These are phyloP conservation scores for Penicillium digitatum DNA, from an alignment of 2,329 filamentous ascomycete genomes.

Conservation along the genomic window DNA sequence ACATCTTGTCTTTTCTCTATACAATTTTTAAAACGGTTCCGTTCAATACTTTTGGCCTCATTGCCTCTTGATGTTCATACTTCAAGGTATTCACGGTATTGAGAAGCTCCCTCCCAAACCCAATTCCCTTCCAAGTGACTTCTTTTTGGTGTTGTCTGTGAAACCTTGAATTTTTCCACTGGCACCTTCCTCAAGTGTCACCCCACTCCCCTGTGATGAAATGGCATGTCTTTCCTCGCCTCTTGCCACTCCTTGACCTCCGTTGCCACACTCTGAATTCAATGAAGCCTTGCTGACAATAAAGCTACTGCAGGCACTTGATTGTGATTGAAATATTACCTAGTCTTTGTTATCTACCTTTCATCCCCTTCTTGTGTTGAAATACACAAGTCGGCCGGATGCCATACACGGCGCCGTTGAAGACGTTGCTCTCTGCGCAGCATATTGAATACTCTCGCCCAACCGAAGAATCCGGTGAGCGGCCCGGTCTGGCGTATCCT, in stretches of 20 bases:
- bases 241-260: slow-evolving; percentile 7
- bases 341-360: background rate
- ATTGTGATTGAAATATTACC: slow-evolving; percentile 8
- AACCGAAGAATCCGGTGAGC: slow-evolving; percentile 22
- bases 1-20: slow-evolving; percentile 6
- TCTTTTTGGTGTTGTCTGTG: slow-evolving; percentile 22
- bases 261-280: slow-evolving; percentile 14
- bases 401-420: slow-evolving; percentile 50
- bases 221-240: slow-evolving; percentile 5
- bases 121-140: slow-evolving; percentile 8
- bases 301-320: slow-evolving; percentile 5
- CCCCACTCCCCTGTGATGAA: slow-evolving; percentile 9
- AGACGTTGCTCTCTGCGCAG: slow-evolving; percentile 55
- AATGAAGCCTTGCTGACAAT: slow-evolving; percentile 3
- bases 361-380: slow-evolving; percentile 27
- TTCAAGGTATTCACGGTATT: slow-evolving; percentile 2
- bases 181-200: slow-evolving; percentile 14
- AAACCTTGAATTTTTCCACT: slow-evolving; percentile 15
- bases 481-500: slow-evolving; percentile 20
- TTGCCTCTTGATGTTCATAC: slow-evolving; percentile 3
- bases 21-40: background rate
- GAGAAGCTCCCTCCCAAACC: slow-evolving; percentile 1
- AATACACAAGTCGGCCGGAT: slow-evolving; percentile 42
- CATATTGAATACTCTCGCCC: slow-evolving; percentile 51
- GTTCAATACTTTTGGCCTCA: background rate